Conservation (phyloP, 2,329 filamentous ascomycete genomes). For the Cladobotryum protrusum region DNA sequence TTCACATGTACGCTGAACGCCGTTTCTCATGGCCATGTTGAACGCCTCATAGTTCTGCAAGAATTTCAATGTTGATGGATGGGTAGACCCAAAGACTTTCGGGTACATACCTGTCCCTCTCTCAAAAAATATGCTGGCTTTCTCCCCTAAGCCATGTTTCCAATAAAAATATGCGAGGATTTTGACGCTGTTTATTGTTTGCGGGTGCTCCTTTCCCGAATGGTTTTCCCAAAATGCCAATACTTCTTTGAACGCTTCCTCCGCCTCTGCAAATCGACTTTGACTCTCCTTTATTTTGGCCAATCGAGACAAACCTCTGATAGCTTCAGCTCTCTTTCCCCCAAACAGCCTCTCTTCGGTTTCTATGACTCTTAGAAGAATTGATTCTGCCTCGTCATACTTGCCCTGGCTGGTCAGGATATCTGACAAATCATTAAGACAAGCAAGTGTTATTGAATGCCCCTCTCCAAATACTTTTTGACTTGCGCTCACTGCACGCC, state of each 20-base stretch:
- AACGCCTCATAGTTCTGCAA: no score
- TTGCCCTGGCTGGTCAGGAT: not conserved
- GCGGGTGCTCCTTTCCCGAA: not conserved
- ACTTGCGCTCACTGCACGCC: not conserved
- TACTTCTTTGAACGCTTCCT: not conserved
- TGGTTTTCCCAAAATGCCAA: not conserved
- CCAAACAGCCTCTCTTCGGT: not conserved
- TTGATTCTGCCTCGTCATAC: not conserved
- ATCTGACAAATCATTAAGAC: not conserved
- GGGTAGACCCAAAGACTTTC: no score
- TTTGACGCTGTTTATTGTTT: constrained; percentile 2
- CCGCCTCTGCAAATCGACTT: not conserved
- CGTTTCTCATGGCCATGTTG: no score
- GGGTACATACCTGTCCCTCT: no score
- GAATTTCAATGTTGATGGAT: no score
- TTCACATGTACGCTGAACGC: no score
- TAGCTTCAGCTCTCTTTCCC: not conserved
- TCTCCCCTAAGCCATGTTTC: not conserved
- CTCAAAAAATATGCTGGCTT: no score
- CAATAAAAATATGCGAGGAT: not conserved
- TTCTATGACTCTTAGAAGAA: not conserved
- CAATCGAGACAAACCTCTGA: not conserved
- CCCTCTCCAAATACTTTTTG: no score
- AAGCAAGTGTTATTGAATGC: no score
- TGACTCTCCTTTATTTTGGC: not conserved